Percentiles rank a stretch among this genome's conserved stretches.
phyloP scores from a whole-genome alignment of 2,329 filamentous ascomycete genomes.

The Capronia epimyces region DNA sequence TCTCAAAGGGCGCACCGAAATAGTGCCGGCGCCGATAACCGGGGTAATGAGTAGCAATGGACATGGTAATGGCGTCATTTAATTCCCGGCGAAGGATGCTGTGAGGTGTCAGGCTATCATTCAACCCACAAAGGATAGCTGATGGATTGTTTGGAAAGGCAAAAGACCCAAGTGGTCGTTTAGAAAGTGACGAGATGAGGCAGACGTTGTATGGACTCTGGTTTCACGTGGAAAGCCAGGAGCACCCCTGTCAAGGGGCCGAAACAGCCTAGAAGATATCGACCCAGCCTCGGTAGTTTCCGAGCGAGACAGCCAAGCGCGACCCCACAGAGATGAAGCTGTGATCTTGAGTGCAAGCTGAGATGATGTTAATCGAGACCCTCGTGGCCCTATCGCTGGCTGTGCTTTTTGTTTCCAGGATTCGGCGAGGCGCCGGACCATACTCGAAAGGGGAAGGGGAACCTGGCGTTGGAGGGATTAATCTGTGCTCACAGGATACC shows the following conservation, averaged over 20 bases:
- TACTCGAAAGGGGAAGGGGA: background rate
- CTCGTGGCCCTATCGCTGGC: background rate
- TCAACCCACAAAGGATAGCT: background rate
- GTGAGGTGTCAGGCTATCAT: constrained; percentile 2
- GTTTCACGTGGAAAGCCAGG: constrained; percentile 16
- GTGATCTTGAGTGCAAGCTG: constrained; percentile 1
- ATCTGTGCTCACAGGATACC: background rate
- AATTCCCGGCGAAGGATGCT: background rate
- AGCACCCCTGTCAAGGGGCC: constrained; percentile 1
- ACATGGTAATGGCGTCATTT: constrained; percentile 6
- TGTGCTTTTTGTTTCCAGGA: background rate
- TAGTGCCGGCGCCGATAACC: constrained; percentile 4
- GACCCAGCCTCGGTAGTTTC: background rate
- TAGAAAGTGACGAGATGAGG: constrained; percentile 9
- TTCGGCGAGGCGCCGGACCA: background rate
- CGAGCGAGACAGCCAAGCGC: constrained; percentile 1
- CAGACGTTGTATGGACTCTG: constrained; percentile 12
- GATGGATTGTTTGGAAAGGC: constrained; percentile 1
- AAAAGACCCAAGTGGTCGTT: constrained; percentile 5
- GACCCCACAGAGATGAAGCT: constrained; percentile 5
- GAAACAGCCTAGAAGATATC: constrained; percentile 1
- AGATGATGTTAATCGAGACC: background rate
- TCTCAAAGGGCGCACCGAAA: constrained; percentile 2
- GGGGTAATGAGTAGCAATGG: constrained; percentile 4
- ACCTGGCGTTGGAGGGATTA: background rate